A percentile compares a stretch with the other conserved stretches of the same genome.
Conservation (phyloP, 2,329 filamentous ascomycete genomes). For the Fusarium fracticaudum region DNA sequence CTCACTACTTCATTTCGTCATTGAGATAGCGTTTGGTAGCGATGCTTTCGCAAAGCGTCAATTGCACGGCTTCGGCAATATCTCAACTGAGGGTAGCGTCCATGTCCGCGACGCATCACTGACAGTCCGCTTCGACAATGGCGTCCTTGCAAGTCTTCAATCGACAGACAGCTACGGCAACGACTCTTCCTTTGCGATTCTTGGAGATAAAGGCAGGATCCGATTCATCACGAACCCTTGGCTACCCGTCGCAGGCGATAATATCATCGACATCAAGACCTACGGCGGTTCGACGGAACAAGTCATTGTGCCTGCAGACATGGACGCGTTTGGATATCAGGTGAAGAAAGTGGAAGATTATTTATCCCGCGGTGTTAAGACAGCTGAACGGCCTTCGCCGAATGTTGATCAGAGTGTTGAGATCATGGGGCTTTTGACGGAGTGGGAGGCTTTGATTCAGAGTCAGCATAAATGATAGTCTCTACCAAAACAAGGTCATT, state of each 20-base stretch:
- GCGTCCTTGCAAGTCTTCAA: not conserved
- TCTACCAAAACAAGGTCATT: too few relatives aligned
- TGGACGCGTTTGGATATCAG: constrained; percentile 5
- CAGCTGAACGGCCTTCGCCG: constrained; percentile 2
- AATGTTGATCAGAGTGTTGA: constrained; percentile 13
- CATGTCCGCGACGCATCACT: constrained; percentile 14
- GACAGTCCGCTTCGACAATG: constrained; percentile 1
- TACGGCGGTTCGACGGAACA: not conserved
- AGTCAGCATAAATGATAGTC: not conserved
- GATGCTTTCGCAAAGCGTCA: not conserved
- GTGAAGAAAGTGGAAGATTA: constrained; percentile 9
- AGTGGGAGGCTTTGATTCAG: constrained; percentile 8
- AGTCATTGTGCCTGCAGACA: not conserved
- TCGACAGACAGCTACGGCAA: constrained; percentile 16
- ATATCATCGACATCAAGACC: constrained; percentile 10
- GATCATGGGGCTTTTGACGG: constrained; percentile 6
- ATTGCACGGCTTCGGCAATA: not conserved
- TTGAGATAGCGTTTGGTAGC: not conserved
- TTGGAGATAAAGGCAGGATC: constrained; percentile 1
- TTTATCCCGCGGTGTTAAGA: not conserved
- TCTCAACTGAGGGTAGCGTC: not conserved
- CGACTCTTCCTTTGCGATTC: not conserved
- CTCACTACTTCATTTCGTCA: not conserved
- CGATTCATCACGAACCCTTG: constrained; percentile 8
- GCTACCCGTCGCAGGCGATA: not conserved